Evolutionary conservation across 768 basidiomycete genomes (phyloP).

Genomic region (Boletales sp.): DNA sequence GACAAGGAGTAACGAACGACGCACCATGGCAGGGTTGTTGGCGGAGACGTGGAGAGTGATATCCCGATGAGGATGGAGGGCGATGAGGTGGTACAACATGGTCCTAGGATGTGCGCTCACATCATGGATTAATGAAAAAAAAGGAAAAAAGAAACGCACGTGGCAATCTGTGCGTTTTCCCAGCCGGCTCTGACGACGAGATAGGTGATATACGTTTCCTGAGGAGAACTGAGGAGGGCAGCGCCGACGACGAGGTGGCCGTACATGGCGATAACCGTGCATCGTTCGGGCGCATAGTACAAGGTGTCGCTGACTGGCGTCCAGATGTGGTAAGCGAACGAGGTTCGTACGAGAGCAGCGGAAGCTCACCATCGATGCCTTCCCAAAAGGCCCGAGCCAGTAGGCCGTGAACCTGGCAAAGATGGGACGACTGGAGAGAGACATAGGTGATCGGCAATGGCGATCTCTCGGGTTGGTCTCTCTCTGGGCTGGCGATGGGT

Average conservation of each 20-base stretch:
- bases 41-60: constrained; percentile 81
- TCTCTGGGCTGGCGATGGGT: constrained; percentile 46
- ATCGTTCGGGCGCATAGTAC: constrained; percentile 63
- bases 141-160: constrained; percentile 40
- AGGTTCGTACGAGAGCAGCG: neutral
- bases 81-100: constrained; percentile 76
- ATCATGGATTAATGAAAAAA: neutral
- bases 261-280: constrained; percentile 74
- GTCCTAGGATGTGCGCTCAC: constrained; percentile 37
- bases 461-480: constrained; percentile 40
- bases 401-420: constrained; percentile 70
- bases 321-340: constrained; percentile 1
- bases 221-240: constrained; percentile 73
- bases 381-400: constrained; percentile 69
- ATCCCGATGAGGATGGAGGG: constrained; percentile 67
- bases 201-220: constrained; percentile 81
- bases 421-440: constrained; percentile 53
- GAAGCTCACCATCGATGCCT: constrained; percentile 62
- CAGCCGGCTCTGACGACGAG: constrained; percentile 75
- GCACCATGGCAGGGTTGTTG: constrained; percentile 77
- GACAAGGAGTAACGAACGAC: neutral
- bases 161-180: constrained; percentile 77
- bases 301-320: constrained; percentile 64
- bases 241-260: constrained; percentile 68
- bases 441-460: constrained; percentile 60